Conservation (phyloP, 1,284 basidiomycete species). For the Fomes fomentarius region DNA sequence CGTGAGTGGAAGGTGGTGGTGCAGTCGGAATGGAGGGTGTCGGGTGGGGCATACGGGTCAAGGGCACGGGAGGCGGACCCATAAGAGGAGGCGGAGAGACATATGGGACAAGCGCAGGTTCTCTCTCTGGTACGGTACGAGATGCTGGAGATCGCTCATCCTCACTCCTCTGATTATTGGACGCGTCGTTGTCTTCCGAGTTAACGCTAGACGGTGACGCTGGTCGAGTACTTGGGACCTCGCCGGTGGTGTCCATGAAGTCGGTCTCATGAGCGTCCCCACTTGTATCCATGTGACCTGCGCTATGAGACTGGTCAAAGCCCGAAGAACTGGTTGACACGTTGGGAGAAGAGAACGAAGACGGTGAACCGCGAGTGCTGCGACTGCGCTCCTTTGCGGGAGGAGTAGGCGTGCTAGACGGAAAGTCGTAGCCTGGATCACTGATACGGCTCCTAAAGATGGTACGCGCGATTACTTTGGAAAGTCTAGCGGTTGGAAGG, state of each 20-base stretch:
- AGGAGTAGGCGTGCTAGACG: conserved; percentile 17
- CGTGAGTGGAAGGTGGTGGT: neutral
- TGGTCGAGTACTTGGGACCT: no score
- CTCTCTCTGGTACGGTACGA: neutral
- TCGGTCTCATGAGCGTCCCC: no score
- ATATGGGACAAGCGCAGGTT: neutral
- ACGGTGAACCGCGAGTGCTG: neutral
- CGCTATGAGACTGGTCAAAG: neutral
- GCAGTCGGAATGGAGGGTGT: neutral
- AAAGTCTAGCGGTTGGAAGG: conserved; percentile 3
- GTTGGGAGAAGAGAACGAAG: neutral
- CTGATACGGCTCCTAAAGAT: neutral
- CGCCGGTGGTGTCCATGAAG: no score
- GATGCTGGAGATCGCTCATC: neutral
- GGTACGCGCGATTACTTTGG: neutral
- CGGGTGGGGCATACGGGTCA: neutral
- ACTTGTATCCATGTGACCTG: neutral
- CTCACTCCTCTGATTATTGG: neutral
- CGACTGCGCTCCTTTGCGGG: neutral
- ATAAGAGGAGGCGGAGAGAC: neutral
- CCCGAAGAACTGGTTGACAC: neutral
- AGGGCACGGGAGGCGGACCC: neutral
- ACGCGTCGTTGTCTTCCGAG: neutral
- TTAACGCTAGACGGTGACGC: neutral
- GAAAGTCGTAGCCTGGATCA: conserved; percentile 5